Evolutionary conservation across 2,329 filamentous ascomycete species (phyloP).

Genomic region (Fusarium virguliforme): DNA sequence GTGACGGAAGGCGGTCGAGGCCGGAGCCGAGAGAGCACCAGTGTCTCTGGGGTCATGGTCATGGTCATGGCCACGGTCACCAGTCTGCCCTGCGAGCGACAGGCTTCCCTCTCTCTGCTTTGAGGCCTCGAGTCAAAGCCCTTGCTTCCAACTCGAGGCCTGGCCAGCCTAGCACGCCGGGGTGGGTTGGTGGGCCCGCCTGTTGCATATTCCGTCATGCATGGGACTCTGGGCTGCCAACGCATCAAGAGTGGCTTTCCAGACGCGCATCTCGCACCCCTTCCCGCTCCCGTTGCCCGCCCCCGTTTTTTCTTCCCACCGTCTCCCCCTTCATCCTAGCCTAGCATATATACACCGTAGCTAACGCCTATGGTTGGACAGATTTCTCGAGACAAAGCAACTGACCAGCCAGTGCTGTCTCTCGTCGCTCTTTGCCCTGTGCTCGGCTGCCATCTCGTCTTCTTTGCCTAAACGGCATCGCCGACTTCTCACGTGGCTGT

Average conservation of each 20-base stretch:
- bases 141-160: constrained; percentile 27
- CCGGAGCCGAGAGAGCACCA: constrained; percentile 13
- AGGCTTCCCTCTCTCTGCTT: constrained; percentile 33
- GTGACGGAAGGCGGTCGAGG: constrained; percentile 10
- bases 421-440: constrained; percentile 41
- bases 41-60: background rate
- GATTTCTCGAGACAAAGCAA: constrained; percentile 50
- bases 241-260: constrained; percentile 58
- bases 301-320: constrained; percentile 43
- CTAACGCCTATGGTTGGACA: constrained; percentile 59
- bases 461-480: constrained; percentile 26
- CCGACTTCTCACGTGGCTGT: constrained; percentile 63
- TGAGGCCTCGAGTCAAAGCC: constrained; percentile 37
- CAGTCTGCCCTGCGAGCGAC: constrained; percentile 23
- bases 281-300: constrained; percentile 45
- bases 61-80: background rate
- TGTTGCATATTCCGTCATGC: constrained; percentile 73
- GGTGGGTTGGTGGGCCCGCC: constrained; percentile 46
- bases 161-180: constrained; percentile 42
- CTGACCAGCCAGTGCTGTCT: constrained; percentile 47
- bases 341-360: constrained; percentile 54
- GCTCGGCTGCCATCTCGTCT: constrained; percentile 24
- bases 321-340: constrained; percentile 45
- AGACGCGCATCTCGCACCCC: constrained; percentile 50
- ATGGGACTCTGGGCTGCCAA: constrained; percentile 61